Base-by-base conservation (phyloP, 768 basidiomycete species). In the Ephemerocybe angulata region DNA sequence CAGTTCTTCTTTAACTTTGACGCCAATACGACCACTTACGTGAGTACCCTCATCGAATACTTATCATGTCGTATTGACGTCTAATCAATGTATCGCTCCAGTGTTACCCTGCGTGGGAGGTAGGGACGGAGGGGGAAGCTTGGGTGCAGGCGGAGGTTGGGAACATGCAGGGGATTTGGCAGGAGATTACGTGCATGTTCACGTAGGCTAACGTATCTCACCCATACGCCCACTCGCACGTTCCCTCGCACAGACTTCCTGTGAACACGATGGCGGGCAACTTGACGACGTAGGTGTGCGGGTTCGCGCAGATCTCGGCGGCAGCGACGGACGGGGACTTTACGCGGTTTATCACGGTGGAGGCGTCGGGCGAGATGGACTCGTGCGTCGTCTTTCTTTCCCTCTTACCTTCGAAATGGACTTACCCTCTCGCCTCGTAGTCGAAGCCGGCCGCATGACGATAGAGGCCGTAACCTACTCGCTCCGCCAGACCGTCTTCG, bases 381-480 rank as follows among this genome's bases (percentile, higher is more conserved):
- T 94, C 92, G 46, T 81, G 98, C 22, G 6, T 28, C 41, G 28
- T 30, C 35, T 29, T n/a, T 41, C 3, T n/a, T n/a, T 15, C 27
- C 22, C 27, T 37, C 17, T 38, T 33, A 31, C 15, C n/a, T 48
- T 48, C 35, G 30, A 35, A 22, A 41, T 61, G 15, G 15, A 19
- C 29, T 50, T 1, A 33, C 29, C n/a, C n/a, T n/a, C n/a, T n/a
- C n/a, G n/a, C n/a, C n/a, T n/a, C n/a, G n/a, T n/a, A 97, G 95
- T 98, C 65, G 97, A 99, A 72, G 97, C 96, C 37, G 97, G 97
- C 43, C 89, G 96, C 12, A 99, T 99, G 97, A 98, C 94, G 2
- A 97, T 99, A 89, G 97, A 99, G 72, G 88, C 92, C 28, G 96
- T 98, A n/a, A 88, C 95, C 2, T 99, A 96, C 73, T 98, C 95